Percentiles rank a stretch among this genome's conserved stretches.
These are phyloP conservation scores for Catunica adiposa DNA, from an alignment of 2,329 filamentous ascomycete species.

Conservation along the genomic window DNA sequence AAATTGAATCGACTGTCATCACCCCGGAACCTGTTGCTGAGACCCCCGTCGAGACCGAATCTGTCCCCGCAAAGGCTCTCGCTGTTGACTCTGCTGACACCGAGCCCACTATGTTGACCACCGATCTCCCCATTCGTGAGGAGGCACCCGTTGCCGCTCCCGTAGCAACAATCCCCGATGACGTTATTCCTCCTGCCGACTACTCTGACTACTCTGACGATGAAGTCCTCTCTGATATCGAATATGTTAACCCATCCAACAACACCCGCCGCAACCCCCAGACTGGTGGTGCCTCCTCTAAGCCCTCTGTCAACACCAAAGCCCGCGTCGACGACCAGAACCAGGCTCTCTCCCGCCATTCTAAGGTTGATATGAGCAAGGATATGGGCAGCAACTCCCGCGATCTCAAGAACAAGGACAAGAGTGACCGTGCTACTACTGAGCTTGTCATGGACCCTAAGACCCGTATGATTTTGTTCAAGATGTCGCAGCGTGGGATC, in stretches of 20 bases:
- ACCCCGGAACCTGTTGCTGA: background rate
- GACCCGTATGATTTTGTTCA: conserved; percentile 85
- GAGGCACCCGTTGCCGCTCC: background rate
- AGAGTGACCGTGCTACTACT: conserved; percentile 80
- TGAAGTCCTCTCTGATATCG: conserved; percentile 24
- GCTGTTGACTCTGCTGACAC: too few relatives aligned
- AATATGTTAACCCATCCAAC: conserved; percentile 15
- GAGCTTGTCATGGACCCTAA: conserved; percentile 90
- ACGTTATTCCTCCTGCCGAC: background rate
- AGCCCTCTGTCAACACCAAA: conserved; percentile 61
- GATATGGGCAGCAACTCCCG: conserved; percentile 2
- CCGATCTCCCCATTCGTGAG: background rate
- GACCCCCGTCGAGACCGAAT: background rate
- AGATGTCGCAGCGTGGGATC: conserved; percentile 85
- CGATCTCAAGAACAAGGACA: conserved; percentile 54
- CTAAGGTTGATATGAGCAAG: conserved; percentile 31
- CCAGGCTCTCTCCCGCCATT: conserved; percentile 67
- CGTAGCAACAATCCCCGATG: background rate
- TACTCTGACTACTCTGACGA: conserved; percentile 41
- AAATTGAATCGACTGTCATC: background rate
- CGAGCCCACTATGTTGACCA: background rate
- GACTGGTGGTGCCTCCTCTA: conserved; percentile 21
- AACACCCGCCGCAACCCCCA: conserved; percentile 12
- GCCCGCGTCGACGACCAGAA: conserved; percentile 78
- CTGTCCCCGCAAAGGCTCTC: too few relatives aligned